A percentile compares a stretch with the other conserved stretches of the same genome.
These are phyloP conservation scores for Tulasnella sp. DNA, from an alignment of 768 basidiomycete species.

Conservation along the genomic window DNA sequence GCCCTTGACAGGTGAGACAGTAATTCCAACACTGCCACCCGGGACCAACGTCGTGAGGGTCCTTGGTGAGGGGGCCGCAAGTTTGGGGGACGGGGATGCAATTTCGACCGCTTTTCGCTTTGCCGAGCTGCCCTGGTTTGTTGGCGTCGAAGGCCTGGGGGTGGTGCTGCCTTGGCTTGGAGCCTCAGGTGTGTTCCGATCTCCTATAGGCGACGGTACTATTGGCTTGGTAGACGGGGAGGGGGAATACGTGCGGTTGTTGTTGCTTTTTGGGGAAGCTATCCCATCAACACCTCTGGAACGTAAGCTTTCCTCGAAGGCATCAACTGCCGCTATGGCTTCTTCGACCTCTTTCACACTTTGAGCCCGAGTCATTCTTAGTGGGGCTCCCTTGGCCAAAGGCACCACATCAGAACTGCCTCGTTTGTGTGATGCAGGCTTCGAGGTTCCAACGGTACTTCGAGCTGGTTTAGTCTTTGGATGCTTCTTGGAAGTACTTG, in stretches of 20 bases:
- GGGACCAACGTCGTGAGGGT: not conserved
- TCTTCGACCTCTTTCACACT: constrained; percentile 4
- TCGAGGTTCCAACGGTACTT: too few relatives aligned
- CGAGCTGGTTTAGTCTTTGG: too few relatives aligned
- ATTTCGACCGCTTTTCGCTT: not conserved
- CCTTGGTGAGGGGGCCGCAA: not conserved
- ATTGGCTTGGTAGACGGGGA: too few relatives aligned
- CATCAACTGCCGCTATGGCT: constrained; percentile 12
- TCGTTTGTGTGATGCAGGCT: too few relatives aligned
- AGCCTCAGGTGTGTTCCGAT: not conserved
- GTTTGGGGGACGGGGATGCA: not conserved
- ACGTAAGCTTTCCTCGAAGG: not conserved
- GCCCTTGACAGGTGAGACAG: constrained; percentile 17
- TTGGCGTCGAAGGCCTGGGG: not conserved
- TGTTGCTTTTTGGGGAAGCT: not conserved
- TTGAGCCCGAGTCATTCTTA: constrained; percentile 1
- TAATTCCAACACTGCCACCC: not conserved
- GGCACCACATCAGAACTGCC: not conserved
- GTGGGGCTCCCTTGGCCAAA: too few relatives aligned
- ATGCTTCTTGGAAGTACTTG: too few relatives aligned
- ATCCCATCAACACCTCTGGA: not conserved
- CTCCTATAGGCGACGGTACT: too few relatives aligned
- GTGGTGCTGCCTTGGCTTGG: not conserved
- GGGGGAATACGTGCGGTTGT: too few relatives aligned
- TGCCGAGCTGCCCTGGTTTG: too few relatives aligned